Conservation (phyloP, 1,284 basidiomycete genomes). For the Leccinum subspadiceum region DNA sequence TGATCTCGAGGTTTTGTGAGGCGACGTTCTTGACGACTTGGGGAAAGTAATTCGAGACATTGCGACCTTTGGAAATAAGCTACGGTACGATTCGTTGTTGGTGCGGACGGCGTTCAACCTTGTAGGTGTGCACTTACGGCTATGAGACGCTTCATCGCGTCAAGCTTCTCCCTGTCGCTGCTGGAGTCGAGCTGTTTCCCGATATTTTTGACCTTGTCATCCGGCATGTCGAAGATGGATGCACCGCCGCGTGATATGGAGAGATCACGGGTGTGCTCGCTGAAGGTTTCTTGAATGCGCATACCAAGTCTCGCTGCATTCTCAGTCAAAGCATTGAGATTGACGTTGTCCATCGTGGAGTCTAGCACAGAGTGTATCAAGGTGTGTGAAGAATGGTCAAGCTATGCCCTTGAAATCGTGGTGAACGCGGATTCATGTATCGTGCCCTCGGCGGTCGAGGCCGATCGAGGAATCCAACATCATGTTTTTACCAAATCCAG, state of each 20-base stretch:
- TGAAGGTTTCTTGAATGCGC: slow-evolving; percentile 76
- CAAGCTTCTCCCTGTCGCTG: slow-evolving; percentile 85
- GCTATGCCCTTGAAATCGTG: slow-evolving; percentile 4
- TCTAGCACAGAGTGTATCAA: not conserved
- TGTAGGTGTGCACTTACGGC: slow-evolving; percentile 57
- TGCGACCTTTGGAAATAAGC: slow-evolving; percentile 91
- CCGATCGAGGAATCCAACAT: not conserved
- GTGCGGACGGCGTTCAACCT: slow-evolving; percentile 3
- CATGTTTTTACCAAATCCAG: slow-evolving; percentile 4
- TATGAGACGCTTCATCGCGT: slow-evolving; percentile 91
- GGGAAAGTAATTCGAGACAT: slow-evolving; percentile 90
- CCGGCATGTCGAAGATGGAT: slow-evolving; percentile 62
- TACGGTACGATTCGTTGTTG: slow-evolving; percentile 33
- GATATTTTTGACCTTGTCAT: slow-evolving; percentile 77
- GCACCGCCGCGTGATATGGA: slow-evolving; percentile 53
- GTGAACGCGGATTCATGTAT: slow-evolving; percentile 6
- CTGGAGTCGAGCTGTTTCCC: slow-evolving; percentile 82
- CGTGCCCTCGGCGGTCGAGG: not conserved
- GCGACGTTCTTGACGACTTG: slow-evolving; percentile 95
- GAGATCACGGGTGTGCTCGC: slow-evolving; percentile 75
- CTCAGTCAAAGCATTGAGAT: slow-evolving; percentile 69
- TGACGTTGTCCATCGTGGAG: slow-evolving; percentile 40
- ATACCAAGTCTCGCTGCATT: slow-evolving; percentile 78
- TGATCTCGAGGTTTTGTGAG: slow-evolving; percentile 86
- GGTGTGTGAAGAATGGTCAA: not conserved